Evolutionary conservation across 2,329 filamentous ascomycete species (phyloP).

Genomic region (Lojkania enalia): DNA sequence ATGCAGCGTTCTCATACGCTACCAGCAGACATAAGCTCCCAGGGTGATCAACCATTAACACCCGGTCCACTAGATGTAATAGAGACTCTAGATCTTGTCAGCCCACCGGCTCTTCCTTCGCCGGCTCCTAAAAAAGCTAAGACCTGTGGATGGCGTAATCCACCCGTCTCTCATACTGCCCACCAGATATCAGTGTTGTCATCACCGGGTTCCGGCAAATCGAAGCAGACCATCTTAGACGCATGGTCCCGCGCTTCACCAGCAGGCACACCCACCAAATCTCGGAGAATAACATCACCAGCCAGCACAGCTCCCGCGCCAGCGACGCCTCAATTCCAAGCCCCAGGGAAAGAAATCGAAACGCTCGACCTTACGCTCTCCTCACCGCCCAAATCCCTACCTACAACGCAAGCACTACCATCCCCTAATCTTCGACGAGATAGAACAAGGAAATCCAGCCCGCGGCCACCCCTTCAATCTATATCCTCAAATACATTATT

Average conservation of each 20-base stretch:
- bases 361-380: constrained; percentile 37
- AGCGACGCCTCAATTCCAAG: constrained; percentile 20
- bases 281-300: constrained; percentile 7
- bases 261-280: constrained; percentile 26
- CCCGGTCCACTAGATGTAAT: constrained; percentile 23
- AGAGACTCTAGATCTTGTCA: constrained; percentile 34
- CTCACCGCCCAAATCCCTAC: constrained; percentile 19
- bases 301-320: constrained; percentile 17
- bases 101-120: constrained; percentile 25
- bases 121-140: constrained; percentile 27
- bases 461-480: constrained; percentile 29
- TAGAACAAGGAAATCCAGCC: constrained; percentile 4
- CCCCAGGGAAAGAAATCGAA: constrained; percentile 22
- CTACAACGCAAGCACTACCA: neutral
- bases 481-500: constrained; percentile 32
- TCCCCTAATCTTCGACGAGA: constrained; percentile 8
- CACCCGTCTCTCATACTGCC: constrained; percentile 6
- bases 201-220: constrained; percentile 22
- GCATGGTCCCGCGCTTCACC: constrained; percentile 28
- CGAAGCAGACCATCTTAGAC: constrained; percentile 37
- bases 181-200: constrained; percentile 14
- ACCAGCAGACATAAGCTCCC: constrained; percentile 19
- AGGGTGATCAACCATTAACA: constrained; percentile 20
- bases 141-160: constrained; percentile 13
- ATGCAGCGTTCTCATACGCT: constrained; percentile 42